Evolutionary conservation across 2,329 filamentous ascomycete genomes (phyloP).

Genomic region (Aspergillus sp.): DNA sequence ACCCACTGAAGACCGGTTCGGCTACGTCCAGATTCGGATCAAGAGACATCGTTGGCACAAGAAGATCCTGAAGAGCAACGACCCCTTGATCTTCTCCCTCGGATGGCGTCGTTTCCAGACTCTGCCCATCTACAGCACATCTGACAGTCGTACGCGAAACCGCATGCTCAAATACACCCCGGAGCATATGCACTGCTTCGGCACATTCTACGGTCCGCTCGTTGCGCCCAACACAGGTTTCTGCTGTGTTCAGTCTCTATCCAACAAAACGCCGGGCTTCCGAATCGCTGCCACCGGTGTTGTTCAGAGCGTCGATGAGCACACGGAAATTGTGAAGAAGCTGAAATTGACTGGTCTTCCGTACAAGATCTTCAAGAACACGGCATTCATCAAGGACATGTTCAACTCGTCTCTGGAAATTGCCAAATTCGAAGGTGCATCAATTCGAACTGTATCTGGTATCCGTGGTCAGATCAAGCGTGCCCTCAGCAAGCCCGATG

Average conservation of each 20-base stretch:
- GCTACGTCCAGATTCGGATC: slow-evolving; percentile 91
- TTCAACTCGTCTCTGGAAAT: slow-evolving; percentile 91
- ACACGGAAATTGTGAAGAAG: slow-evolving; percentile 98
- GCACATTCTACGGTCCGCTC: slow-evolving; percentile 89
- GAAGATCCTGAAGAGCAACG: slow-evolving; percentile 97
- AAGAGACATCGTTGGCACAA: slow-evolving; percentile 99
- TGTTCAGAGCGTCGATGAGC: slow-evolving; percentile 90
- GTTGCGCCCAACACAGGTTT: slow-evolving; percentile 96
- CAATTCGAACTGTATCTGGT: slow-evolving; percentile 93
- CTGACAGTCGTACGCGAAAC: slow-evolving; percentile 88
- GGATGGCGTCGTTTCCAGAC: slow-evolving; percentile 96
- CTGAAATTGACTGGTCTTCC: slow-evolving; percentile 91
- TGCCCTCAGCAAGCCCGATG: slow-evolving; percentile 87
- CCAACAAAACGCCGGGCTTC: slow-evolving; percentile 81
- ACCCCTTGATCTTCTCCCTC: slow-evolving; percentile 93
- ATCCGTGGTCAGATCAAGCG: slow-evolving; percentile 97
- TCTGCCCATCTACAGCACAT: slow-evolving; percentile 89
- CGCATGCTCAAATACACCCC: slow-evolving; percentile 99
- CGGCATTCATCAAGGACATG: slow-evolving; percentile 98
- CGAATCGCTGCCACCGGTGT: slow-evolving; percentile 92
- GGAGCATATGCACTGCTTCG: slow-evolving; percentile 99
- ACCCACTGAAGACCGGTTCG: slow-evolving; percentile 91
- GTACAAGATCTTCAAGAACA: slow-evolving; percentile 99
- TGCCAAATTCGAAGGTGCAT: slow-evolving; percentile 95
- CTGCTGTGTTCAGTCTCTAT: slow-evolving; percentile 87